These are phyloP conservation scores for Suillus weaverae DNA, from an alignment of 768 basidiomycete species.

Conservation along the genomic window DNA sequence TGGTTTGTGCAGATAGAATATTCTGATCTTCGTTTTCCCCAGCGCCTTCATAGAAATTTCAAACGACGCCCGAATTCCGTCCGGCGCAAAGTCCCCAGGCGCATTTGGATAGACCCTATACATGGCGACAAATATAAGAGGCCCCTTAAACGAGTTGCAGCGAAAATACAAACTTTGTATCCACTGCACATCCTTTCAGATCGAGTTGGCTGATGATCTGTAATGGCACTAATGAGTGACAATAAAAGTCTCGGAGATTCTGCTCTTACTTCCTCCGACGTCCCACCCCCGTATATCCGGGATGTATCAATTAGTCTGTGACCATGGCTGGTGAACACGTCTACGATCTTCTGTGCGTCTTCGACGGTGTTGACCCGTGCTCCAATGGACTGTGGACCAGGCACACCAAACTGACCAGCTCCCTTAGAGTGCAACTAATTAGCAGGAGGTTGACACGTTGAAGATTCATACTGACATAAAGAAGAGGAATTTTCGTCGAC, in stretches of 20 bases:
- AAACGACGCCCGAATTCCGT: constrained; percentile 14
- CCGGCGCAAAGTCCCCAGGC: constrained; percentile 9
- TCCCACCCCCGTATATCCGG: constrained; percentile 14
- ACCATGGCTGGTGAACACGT: constrained; percentile 16
- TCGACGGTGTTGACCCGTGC: constrained; percentile 15
- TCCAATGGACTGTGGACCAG: constrained; percentile 5
- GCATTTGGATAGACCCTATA: constrained; percentile 11
- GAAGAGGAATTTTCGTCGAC: constrained; percentile 1
- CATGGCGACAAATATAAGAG: background rate
- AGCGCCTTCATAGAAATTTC: constrained; percentile 13
- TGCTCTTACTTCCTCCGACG: constrained; percentile 17
- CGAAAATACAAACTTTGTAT: constrained; percentile 18
- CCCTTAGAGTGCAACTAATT: constrained; percentile 11
- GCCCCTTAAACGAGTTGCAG: background rate
- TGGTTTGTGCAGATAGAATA: constrained; percentile 43
- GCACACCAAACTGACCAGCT: constrained; percentile 17
- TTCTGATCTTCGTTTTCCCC: constrained; percentile 9
- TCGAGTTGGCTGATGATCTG: constrained; percentile 19
- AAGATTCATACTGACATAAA: background rate
- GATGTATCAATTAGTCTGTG: constrained; percentile 16
- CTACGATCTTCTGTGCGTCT: constrained; percentile 22
- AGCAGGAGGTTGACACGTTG: background rate
- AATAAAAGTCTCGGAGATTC: background rate
- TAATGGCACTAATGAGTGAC: background rate
- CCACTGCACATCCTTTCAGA: constrained; percentile 19